A percentile compares a stretch with the other conserved stretches of the same genome.
These are phyloP conservation scores for Cicer bijugum DNA, from an alignment of 306 rosid species.

Conservation along the genomic window DNA sequence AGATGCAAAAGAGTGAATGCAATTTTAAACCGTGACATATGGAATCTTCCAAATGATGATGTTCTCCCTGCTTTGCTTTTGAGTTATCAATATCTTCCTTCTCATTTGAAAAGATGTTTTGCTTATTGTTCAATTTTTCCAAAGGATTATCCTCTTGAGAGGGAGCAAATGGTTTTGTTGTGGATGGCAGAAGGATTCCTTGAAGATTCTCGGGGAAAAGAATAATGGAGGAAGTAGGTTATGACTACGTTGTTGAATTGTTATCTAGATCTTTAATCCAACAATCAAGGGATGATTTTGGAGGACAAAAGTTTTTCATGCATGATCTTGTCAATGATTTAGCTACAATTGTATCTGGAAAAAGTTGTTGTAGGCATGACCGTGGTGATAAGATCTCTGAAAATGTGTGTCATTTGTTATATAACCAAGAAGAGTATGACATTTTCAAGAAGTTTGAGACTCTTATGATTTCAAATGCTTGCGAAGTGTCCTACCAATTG, in stretches of 20 bases:
- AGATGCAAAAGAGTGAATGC: constrained; percentile 46
- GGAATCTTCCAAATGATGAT: constrained; percentile 21
- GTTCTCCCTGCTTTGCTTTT: constrained; percentile 3
- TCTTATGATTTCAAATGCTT: background rate
- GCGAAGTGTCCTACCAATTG: background rate
- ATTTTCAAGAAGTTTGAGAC: background rate
- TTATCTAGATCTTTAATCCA: background rate
- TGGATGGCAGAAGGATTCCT: constrained; percentile 56
- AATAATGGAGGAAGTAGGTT: constrained; percentile 39
- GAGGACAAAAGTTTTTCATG: background rate
- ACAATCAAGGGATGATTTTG: background rate
- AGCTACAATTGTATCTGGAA: constrained; percentile 10
- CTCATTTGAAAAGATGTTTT: constrained; percentile 25
- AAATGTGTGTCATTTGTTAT: constrained; percentile 4
- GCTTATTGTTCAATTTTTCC: constrained; percentile 23
- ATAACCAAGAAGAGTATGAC: background rate
- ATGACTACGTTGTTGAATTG: constrained; percentile 40
- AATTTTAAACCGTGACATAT: constrained; percentile 41
- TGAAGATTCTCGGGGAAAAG: background rate
- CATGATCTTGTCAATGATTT: constrained; percentile 25
- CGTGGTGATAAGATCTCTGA: background rate
- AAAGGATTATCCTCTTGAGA: background rate
- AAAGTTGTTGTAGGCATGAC: background rate
- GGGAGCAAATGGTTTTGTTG: constrained; percentile 7
- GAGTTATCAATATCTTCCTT: constrained; percentile 20